A percentile compares a stretch with the other conserved stretches of the same genome.
Conservation (phyloP, 306 rosid genomes). For the Oemleria cerasiformis region DNA sequence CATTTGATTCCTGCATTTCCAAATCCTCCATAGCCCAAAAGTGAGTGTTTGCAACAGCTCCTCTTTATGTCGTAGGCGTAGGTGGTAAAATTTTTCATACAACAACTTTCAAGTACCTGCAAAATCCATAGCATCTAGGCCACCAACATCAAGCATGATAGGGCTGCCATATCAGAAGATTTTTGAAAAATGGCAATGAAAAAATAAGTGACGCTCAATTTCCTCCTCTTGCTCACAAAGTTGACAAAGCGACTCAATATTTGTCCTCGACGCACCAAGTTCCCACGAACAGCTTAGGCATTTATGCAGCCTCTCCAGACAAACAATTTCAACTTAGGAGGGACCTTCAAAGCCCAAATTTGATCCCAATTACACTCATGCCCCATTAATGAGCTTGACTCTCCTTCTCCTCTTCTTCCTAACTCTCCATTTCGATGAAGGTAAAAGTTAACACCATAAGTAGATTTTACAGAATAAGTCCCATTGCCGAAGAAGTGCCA, state of each 20-base stretch:
- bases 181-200: neutral
- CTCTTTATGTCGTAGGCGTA: no score
- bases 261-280: neutral
- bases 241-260: no score
- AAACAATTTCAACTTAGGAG: neutral
- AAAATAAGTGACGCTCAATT: neutral
- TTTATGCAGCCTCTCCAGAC: neutral
- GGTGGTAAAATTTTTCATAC: no score
- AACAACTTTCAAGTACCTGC: neutral
- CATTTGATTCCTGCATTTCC: no score
- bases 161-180: neutral
- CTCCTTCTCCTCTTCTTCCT: neutral
- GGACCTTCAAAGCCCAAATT: neutral
- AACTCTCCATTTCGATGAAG: neutral
- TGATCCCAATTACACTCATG: rapidly evolving
- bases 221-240: neutral
- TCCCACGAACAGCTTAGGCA: rapidly evolving
- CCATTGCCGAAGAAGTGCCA: neutral
- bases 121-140: neutral
- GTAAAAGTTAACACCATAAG: no score
- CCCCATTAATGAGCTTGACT: neutral
- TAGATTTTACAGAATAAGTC: no score
- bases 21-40: no score
- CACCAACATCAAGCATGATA: no score
- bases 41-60: no score